Evolutionary conservation across 2,329 filamentous ascomycete species (phyloP), one percentile per base, ranked within the genome.

Genomic region (Emericellopsis atlantica): DNA sequence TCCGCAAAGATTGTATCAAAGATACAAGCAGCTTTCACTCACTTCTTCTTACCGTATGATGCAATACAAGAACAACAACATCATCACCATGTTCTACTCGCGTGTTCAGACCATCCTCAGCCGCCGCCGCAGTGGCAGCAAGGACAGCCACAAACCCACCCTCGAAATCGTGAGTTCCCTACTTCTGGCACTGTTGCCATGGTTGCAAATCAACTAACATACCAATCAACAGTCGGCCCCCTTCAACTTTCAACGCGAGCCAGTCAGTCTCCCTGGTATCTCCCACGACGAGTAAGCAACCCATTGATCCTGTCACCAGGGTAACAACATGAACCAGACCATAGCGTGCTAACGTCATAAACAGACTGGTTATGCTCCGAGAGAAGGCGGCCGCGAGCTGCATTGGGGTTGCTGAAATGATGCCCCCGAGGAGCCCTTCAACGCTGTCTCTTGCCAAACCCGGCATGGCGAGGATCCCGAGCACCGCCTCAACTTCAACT

Each of bases 211-310:
- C 10, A 21, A 15, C 22, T 36, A 14, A 32, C 15, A 31, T 26
- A 31, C n/a, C 21, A 38, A n/a, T 34, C n/a, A 21, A 35, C n/a
- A 78, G 74, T 77, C 73, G 39, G 66, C 67, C 9, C 75, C 75
- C 0, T 79, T 74, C 56, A 65, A 77, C 53, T 70, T 78, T 51
- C 70, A 71, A 52, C 67, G 66, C 43, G 71, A 75, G 51, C 58
- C 64, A n/a, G 60, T 70, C 33, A 58, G 57, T 35, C 58, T 79
- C 12, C 72, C 72, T 3, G 75, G 74, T 32, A 61, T 78, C 34
- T 70, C 69, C 36, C 65, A 74, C 47, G 71, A 77, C 48, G 73
- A 80, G 74, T 78, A 65, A 56, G 73, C 61, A 26, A 22, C 9
- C 37, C 40, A 23, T 24, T 21, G 18, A 21, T n/a, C 36, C 16